Conservation (phyloP, 148 eudicot genomes). For the Polygonum aviculare region DNA sequence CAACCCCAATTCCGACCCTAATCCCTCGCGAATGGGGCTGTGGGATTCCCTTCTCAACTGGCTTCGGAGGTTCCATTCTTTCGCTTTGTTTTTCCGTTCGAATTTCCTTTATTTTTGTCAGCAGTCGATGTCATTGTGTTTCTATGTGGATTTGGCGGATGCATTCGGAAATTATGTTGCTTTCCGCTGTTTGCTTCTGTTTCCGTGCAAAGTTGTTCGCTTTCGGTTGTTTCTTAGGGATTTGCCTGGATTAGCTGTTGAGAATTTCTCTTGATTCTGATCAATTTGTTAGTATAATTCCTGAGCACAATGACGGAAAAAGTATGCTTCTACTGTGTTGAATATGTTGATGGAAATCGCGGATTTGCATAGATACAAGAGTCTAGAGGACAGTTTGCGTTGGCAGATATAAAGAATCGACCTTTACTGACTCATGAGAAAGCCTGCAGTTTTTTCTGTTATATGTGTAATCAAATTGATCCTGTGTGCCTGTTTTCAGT, state of each 20-base stretch:
- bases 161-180: not conserved
- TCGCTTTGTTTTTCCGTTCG: not conserved
- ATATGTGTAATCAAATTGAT: not conserved
- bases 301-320: not conserved
- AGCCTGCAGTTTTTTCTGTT: not conserved
- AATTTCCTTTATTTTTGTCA: not conserved
- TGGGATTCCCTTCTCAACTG: conserved; percentile 75
- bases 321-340: not conserved
- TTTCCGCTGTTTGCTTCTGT: not conserved
- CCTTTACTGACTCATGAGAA: not conserved
- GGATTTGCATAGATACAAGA: not conserved
- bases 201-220: not conserved
- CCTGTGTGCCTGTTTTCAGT: not conserved
- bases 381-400: not conserved
- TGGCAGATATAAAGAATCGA: not conserved
- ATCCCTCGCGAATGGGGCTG: conserved; percentile 36
- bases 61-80: conserved; percentile 56
- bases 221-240: not conserved
- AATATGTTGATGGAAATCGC: not conserved
- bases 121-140: not conserved
- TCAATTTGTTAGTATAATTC: not conserved
- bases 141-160: not conserved
- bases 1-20: not conserved
- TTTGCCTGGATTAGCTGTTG: not conserved
- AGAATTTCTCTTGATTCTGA: not conserved